Evolutionary conservation across 2,329 filamentous ascomycete genomes (phyloP).

Genomic region (Aspergillus fumigatiaffinis): DNA sequence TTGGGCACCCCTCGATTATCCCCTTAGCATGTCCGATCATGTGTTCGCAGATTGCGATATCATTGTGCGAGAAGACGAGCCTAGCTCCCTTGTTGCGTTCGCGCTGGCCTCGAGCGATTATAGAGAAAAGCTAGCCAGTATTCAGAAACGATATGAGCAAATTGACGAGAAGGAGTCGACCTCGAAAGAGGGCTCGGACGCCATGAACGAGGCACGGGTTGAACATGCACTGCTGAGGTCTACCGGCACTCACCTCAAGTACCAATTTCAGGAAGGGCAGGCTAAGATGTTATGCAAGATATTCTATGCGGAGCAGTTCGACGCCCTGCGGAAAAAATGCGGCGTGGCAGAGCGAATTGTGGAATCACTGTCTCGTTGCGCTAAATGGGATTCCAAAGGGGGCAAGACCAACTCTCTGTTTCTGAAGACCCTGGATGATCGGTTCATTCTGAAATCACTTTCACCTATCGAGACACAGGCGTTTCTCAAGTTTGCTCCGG

Average conservation of each 20-base stretch:
- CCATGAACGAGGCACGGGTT: conserved; percentile 64
- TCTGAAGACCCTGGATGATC: conserved; percentile 90
- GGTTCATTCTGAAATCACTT: conserved; percentile 87
- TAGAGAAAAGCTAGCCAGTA: conserved; percentile 65
- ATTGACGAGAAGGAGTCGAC: conserved; percentile 23
- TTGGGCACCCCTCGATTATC: conserved; percentile 90
- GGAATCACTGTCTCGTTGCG: conserved; percentile 88
- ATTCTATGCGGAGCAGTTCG: conserved; percentile 97
- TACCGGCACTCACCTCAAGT: conserved; percentile 90
- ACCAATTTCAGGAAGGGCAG: conserved; percentile 90
- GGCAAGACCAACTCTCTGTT: conserved; percentile 98
- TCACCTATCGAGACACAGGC: conserved; percentile 89
- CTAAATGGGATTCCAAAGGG: conserved; percentile 97
- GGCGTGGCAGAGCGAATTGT: conserved; percentile 91
- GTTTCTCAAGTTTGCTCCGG: conserved; percentile 91
- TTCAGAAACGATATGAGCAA: conserved; percentile 35
- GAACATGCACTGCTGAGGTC: conserved; percentile 80
- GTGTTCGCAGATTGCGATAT: conserved; percentile 97
- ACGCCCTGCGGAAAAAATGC: conserved; percentile 87
- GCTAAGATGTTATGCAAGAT: conserved; percentile 97
- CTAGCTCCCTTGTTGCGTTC: conserved; percentile 91
- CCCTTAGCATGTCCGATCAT: conserved; percentile 80
- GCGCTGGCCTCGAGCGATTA: conserved; percentile 87
- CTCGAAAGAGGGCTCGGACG: conserved; percentile 33
- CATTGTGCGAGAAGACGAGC: conserved; percentile 95